A percentile compares a stretch with the other conserved stretches of the same genome.
Evolutionary conservation across 345 rosid species (phyloP).

Genomic region (Murraya paniculata): DNA sequence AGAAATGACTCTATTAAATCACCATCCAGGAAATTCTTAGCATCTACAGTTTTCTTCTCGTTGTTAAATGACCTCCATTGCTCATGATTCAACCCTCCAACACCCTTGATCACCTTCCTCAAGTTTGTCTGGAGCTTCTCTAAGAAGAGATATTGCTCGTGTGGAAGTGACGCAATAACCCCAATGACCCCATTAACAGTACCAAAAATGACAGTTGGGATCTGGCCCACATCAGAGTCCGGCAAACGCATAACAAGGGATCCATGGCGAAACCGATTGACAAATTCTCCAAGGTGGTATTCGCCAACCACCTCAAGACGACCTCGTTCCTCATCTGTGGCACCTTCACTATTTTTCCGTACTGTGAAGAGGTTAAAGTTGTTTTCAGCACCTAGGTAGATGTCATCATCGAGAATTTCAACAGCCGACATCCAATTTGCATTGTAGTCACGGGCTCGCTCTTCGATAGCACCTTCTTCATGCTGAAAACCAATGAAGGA

Average conservation of each 20-base stretch:
- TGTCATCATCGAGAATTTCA: conserved; percentile 86
- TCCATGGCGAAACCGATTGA: conserved; percentile 88
- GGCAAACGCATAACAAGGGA: conserved; percentile 92
- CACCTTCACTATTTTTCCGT: conserved; percentile 84
- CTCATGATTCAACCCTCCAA: conserved; percentile 91
- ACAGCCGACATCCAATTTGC: conserved; percentile 96
- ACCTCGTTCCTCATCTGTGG: conserved; percentile 79
- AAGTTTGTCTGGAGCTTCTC: conserved; percentile 79
- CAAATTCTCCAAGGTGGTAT: conserved; percentile 90
- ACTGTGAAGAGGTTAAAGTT: conserved; percentile 78
- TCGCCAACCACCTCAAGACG: conserved; percentile 90
- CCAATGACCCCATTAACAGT: conserved; percentile 88
- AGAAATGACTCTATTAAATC: conserved; percentile 82
- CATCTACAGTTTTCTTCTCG: conserved; percentile 80
- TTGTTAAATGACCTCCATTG: conserved; percentile 93
- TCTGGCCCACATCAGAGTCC: conserved; percentile 85
- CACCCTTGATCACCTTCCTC: conserved; percentile 87
- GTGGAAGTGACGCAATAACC: conserved; percentile 87
- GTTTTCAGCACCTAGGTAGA: conserved; percentile 82
- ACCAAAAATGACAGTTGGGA: conserved; percentile 83
- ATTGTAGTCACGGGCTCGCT: conserved; percentile 81
- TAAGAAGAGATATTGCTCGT: conserved; percentile 64
- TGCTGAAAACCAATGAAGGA: conserved; percentile 48
- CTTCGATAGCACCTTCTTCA: conserved; percentile 89
- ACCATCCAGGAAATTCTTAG: conserved; percentile 78